Base-by-base conservation (phyloP, 78 protist species). In the Emiliania huxleyi region DNA sequence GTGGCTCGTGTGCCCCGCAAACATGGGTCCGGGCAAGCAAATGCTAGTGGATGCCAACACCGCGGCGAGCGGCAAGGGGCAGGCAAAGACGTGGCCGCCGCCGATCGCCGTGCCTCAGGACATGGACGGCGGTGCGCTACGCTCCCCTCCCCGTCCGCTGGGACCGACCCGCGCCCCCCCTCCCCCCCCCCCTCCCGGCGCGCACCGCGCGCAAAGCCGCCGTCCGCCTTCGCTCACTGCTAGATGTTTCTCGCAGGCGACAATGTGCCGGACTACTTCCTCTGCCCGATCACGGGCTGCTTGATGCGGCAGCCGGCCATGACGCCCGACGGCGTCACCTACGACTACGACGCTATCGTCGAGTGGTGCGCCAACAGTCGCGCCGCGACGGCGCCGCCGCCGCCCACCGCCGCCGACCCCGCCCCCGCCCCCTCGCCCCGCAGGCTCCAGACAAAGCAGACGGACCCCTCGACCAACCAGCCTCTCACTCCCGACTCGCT, bases 391-490 rank as follows among this genome's bases (percentile, higher is more conserved):
- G n/a, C n/a, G n/a, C n/a, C n/a, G n/a, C n/a, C n/a, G n/a, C n/a
- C n/a, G n/a, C n/a, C n/a, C n/a, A n/a, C n/a, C n/a, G n/a, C n/a
- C n/a, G n/a, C n/a, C n/a, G n/a, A n/a, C n/a, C n/a, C n/a, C n/a
- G n/a, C n/a, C n/a, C n/a, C n/a, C n/a, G n/a, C n/a, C n/a, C n/a
- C n/a, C n/a, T n/a, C n/a, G n/a, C n/a, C n/a, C n/a, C n/a, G n/a
- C n/a, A n/a, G n/a, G n/a, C 85, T 77, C n/a, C 12, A 5, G 8
- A 21, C 75, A 62, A 62, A 62, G 85, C 44, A 77, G 85, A 77
- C 85, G 33, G 85, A 77, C 85, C 85, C 85, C 3, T 77, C 85
- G 48, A 77, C 85, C 1, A 77, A 77, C 85, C 85, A 40, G 46
- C 85, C 85, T 0, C 85, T 77, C 85, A 19, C 15, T 3, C 19